Base-by-base conservation (phyloP, 2,329 filamentous ascomycete species). In the Scytalidium sp. region DNA sequence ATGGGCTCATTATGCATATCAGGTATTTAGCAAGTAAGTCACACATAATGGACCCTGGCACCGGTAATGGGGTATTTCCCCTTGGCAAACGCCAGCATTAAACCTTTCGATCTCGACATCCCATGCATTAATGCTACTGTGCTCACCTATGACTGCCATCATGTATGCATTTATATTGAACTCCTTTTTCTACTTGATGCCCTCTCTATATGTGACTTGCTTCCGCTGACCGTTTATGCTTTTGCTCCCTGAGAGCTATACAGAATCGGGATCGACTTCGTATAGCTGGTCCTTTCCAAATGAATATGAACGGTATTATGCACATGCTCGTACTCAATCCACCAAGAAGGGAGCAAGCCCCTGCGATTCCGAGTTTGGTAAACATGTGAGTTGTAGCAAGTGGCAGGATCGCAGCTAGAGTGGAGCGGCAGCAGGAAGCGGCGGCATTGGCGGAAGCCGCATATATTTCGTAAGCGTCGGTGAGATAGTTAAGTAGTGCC, bases 401-500 rank as follows among this genome's bases (percentile, higher is more conserved):
- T 22, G 75, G 68, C 1, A 72, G 67, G 0, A 66, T 70, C 17
- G 70, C 68, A 1, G 72, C 74, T 3, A 75, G 54, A 3, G 67
- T 64, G 19, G 61, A 65, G 11, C 67, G 60, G 3, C 60, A 60
- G 20, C 62, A 55, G 45, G 67, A 64, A 45, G 71, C 70, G n/a
- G 62, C 64, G 2, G 70, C 69, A 49, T 70, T 81, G n/a, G 83
- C 67, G 43, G 72, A 77, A 29, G 80, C 79, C 1, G 79, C 77
- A 59, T 80, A 80, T 56, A 69, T 65, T 7, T 76, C 75, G 55
- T 81, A 80, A 47, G 68, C 71, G 39, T 80, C 68, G 1, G 78
- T 75, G 17, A 82, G 70, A 65, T 81, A 82, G 53, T 80, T 69
- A 58, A 81, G 81, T 62, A 81, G 72, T 62, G 74, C 78, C 65